Evolutionary conservation across 305 asterid genomes (phyloP), one percentile per base, ranked within the genome.

Genomic region (Lippia alba): DNA sequence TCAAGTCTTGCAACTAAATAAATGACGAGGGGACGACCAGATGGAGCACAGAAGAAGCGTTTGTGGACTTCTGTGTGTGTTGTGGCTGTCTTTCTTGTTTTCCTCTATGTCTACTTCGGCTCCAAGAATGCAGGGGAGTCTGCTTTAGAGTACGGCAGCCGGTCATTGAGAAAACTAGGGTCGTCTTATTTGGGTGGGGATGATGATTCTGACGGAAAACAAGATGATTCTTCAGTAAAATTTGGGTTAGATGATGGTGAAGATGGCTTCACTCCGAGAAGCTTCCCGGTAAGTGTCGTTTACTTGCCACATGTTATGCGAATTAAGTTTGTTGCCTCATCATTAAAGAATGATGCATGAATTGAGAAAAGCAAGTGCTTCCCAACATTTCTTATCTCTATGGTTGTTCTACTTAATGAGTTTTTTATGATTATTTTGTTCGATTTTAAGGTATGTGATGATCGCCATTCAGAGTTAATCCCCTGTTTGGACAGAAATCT

Each of bases 401-500:
- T 15, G 34, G 19, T 61, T 20, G 20, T 59, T 58, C 19, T 39
- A 57, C 32, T 56, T 65, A 34, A 69, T 15, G 85, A 36, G 53
- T 18, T 33, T 65, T 61, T n/a, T 56, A 16, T 59, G 11, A 16
- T 58, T 17, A 48, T 62, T 69, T 10, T 53, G 46, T 65, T 69
- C 11, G 15, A 64, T 62, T 41, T 66, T 69, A 80, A 88, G 98
- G 98, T 90, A 67, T 92, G 98, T 59, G 97, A 92, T 77, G 96
- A 92, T 74, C 92, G 94, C 30, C 92, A 86, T 80, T 88, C 96
- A 6, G 98, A 92, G 84, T 75, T 92, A 71, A 92, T 92, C 72
- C 98, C 97, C 34, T 92, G 98, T 67, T 89, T 92, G 65, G 98
- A 92, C 81, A 83, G 97, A 81, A 74, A 90, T 86, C 91, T 88